phyloP scores from a whole-genome alignment of 164 flowering plant species.

The Aristolochia californica region DNA sequence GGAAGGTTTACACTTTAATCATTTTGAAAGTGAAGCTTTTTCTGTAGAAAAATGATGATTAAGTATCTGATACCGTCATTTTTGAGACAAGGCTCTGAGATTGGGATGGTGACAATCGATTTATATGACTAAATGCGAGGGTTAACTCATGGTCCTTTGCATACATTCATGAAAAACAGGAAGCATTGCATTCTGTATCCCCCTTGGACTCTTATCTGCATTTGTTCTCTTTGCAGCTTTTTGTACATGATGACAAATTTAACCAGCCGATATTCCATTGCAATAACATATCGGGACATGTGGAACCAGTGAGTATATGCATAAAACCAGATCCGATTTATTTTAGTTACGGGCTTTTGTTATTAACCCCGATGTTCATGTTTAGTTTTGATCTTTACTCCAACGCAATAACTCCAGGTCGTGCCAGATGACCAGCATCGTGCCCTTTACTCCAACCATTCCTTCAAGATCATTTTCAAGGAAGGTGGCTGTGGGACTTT shows the following conservation, averaged over 20 bases:
- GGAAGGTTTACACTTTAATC: no score
- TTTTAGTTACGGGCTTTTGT: not conserved
- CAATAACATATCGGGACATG: slow-evolving; percentile 93
- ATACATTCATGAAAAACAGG: no score
- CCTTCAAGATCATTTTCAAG: slow-evolving; percentile 90
- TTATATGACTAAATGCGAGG: no score
- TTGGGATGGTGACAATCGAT: no score
- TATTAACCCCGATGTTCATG: not conserved
- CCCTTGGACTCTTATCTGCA: no score
- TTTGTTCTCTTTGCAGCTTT: slow-evolving; percentile 40
- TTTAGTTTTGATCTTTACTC: slow-evolving; percentile 1
- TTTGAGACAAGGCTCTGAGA: no score
- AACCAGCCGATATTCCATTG: slow-evolving; percentile 90
- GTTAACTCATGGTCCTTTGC: no score
- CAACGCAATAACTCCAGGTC: slow-evolving; percentile 35
- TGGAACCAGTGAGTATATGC: slow-evolving; percentile 76
- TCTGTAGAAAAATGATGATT: no score
- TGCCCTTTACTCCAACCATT: slow-evolving; percentile 81
- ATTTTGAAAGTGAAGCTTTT: no score
- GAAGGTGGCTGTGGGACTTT: slow-evolving; percentile 99
- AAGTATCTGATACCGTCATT: no score
- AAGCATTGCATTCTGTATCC: no score
- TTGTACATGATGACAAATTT: slow-evolving; percentile 69
- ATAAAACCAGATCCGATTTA: not conserved
- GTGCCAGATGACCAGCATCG: slow-evolving; percentile 72